These are phyloP conservation scores for Candida smagusa DNA, from an alignment of 1,139 yeast species.

Conservation along the genomic window DNA sequence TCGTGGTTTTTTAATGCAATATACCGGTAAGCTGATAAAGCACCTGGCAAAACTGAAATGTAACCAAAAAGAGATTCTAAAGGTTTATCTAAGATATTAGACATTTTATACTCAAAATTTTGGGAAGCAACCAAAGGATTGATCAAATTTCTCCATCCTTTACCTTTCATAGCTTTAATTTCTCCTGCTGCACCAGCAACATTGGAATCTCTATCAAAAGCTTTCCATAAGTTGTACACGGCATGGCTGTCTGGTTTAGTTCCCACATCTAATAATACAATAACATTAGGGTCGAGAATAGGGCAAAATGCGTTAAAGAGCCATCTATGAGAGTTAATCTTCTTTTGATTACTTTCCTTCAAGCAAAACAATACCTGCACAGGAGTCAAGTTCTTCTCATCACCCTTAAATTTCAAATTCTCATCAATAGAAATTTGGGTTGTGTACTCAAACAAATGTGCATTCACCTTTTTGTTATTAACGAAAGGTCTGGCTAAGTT, in stretches of 20 bases:
- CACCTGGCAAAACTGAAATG: constrained; percentile 93
- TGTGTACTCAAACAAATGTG: constrained; percentile 92
- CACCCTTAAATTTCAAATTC: constrained; percentile 74
- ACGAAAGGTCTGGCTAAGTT: constrained; percentile 94
- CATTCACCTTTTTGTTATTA: constrained; percentile 83
- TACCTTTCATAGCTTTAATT: constrained; percentile 90
- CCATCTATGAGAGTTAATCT: constrained; percentile 95
- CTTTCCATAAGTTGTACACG: constrained; percentile 91
- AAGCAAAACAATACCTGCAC: constrained; percentile 89
- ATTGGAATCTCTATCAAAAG: constrained; percentile 90
- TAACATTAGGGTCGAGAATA: constrained; percentile 80
- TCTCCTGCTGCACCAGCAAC: constrained; percentile 99
- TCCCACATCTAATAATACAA: constrained; percentile 85
- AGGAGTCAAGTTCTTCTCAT: constrained; percentile 82
- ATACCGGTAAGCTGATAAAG: constrained; percentile 89
- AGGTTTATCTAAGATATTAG: constrained; percentile 93
- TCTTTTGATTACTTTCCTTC: constrained; percentile 84
- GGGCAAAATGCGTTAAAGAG: constrained; percentile 91
- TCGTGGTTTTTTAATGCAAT: constrained; percentile 80
- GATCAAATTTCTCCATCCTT: constrained; percentile 70
- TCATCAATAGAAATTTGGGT: constrained; percentile 86
- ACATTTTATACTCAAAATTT: constrained; percentile 94
- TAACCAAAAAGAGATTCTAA: constrained; percentile 91
- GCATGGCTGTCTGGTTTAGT: constrained; percentile 85
- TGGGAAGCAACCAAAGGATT: constrained; percentile 96